Conservation (phyloP, 805 yeast species). For the Komagataella mondaviorum region DNA sequence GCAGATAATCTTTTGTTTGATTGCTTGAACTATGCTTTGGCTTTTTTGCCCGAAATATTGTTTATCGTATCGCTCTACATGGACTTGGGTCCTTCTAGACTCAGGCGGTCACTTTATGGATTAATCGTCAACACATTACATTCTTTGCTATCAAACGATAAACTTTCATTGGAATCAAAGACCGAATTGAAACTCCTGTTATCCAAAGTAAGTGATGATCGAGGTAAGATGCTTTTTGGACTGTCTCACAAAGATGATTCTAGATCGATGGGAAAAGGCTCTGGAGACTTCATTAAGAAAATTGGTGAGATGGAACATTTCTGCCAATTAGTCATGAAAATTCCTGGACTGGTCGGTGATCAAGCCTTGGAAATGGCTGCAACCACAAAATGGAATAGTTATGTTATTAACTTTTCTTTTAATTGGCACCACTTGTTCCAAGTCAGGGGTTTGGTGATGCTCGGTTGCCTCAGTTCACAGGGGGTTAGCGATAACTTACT, state of each 20-base stretch:
- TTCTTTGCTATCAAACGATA: constrained; percentile 46
- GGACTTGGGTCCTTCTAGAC: constrained; percentile 35
- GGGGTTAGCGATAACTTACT: constrained; percentile 48
- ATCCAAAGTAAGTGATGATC: constrained; percentile 38
- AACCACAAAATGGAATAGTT: constrained; percentile 53
- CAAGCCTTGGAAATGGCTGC: constrained; percentile 36
- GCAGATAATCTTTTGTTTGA: constrained; percentile 60
- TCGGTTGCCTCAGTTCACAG: constrained; percentile 52
- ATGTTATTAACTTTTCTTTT: constrained; percentile 50
- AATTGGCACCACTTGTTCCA: constrained; percentile 43
- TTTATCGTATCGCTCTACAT: constrained; percentile 51
- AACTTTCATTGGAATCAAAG: constrained; percentile 25
- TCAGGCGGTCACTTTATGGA: constrained; percentile 49
- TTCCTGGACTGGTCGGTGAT: constrained; percentile 35
- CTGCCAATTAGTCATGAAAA: constrained; percentile 37
- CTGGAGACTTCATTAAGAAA: constrained; percentile 23
- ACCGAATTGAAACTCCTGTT: constrained; percentile 32
- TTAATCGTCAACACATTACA: constrained; percentile 56
- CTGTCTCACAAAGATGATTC: constrained; percentile 37
- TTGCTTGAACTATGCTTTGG: constrained; percentile 42
- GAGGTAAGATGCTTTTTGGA: constrained; percentile 59
- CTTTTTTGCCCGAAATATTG: constrained; percentile 59
- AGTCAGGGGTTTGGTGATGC: constrained; percentile 50
- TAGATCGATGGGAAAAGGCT: constrained; percentile 8
- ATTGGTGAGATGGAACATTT: constrained; percentile 41